Percentiles rank a stretch among this genome's conserved stretches.
Evolutionary conservation across 176 grass and related monocot species (phyloP).

Genomic region (Carex littledalei): DNA sequence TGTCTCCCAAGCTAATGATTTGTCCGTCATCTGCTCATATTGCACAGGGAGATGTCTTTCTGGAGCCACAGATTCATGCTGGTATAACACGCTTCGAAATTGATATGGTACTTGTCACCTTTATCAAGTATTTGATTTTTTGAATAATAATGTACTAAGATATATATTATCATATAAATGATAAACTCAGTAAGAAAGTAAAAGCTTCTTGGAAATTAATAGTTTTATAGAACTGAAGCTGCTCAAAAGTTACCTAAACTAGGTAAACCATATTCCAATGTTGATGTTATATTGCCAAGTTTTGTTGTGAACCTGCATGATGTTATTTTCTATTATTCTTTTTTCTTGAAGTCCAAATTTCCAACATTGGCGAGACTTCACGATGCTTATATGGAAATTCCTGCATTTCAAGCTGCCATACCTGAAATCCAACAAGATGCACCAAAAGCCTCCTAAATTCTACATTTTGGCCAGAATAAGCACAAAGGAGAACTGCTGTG

Average conservation of each 20-base stretch:
- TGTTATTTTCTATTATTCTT: neutral
- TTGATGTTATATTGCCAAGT: neutral
- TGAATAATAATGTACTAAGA: neutral
- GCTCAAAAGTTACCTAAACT: neutral
- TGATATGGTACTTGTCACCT: constrained; percentile 52
- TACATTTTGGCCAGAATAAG: neutral
- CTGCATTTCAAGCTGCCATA: constrained; percentile 56
- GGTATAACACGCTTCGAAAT: constrained; percentile 54
- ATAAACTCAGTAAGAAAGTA: neutral
- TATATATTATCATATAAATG: neutral
- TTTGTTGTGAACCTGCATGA: neutral
- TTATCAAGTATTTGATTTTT: neutral
- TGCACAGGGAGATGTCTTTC: constrained; percentile 64
- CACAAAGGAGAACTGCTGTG: neutral
- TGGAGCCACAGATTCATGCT: constrained; percentile 56
- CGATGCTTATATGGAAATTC: constrained; percentile 52
- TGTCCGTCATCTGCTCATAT: constrained; percentile 1
- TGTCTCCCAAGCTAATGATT: neutral
- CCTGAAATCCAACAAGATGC: constrained; percentile 71
- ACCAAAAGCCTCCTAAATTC: constrained; percentile 25
- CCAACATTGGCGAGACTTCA: constrained; percentile 49
- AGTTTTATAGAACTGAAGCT: neutral
- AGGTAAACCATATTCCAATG: neutral
- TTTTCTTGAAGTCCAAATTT: constrained; percentile 50
- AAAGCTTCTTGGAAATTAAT: neutral